A percentile compares a stretch with the other conserved stretches of the same genome.
Conservation (phyloP, 768 basidiomycete species). For the Tulasnella sp. region DNA sequence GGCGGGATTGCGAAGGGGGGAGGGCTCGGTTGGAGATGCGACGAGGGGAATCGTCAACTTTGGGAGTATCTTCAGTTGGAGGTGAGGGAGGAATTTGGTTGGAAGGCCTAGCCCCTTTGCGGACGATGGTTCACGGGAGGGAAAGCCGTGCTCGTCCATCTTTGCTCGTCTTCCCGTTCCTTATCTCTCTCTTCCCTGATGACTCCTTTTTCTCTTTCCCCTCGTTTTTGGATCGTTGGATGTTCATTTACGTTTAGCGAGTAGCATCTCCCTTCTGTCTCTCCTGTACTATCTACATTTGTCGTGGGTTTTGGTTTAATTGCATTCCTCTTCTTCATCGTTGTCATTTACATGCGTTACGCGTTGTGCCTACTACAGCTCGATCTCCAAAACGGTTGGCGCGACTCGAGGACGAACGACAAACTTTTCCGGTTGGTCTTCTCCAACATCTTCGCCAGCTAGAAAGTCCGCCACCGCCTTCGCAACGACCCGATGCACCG, state of each 20-base stretch:
- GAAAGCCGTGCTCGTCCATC: slow-evolving; percentile 27
- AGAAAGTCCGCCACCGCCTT: slow-evolving; percentile 43
- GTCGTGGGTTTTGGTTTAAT: not conserved
- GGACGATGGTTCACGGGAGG: slow-evolving; percentile 28
- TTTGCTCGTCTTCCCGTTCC: slow-evolving; percentile 4
- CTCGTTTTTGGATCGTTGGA: not conserved
- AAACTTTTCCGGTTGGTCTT: not conserved
- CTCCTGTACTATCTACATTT: not conserved
- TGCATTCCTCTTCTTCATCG: not conserved
- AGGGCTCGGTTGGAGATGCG: not conserved
- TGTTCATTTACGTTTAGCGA: slow-evolving; percentile 3
- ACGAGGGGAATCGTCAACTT: not conserved
- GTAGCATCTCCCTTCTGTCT: not conserved
- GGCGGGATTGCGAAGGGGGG: not conserved
- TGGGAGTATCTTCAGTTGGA: not conserved
- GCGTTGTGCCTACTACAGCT: no score
- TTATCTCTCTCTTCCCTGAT: not conserved
- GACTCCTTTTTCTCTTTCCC: not conserved
- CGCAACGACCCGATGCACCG: slow-evolving; percentile 49
- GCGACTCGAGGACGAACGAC: not conserved
- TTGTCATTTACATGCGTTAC: no score
- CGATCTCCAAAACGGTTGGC: not conserved
- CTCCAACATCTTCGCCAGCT: slow-evolving; percentile 1
- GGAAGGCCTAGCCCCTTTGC: not conserved
- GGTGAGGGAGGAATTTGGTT: not conserved